Conservation (phyloP, 371 early-diverging fungal species). For the Basidiobolus meristosporus region DNA sequence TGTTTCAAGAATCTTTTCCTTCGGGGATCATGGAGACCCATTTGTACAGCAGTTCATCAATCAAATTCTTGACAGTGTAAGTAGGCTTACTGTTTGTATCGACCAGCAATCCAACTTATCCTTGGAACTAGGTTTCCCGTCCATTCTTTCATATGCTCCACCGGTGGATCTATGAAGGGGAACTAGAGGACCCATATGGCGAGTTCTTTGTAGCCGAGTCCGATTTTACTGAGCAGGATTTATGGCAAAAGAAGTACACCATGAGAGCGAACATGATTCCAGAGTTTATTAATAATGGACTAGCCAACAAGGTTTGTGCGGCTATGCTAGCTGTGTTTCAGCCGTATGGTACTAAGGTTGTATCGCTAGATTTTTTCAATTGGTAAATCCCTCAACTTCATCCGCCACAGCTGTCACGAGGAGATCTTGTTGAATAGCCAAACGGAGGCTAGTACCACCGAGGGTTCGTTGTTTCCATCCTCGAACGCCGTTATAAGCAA, state of each 20-base stretch:
- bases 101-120: background rate
- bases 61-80: conserved; percentile 49
- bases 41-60: conserved; percentile 55
- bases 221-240: conserved; percentile 33
- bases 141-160: conserved; percentile 82
- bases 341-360: too few species aligned
- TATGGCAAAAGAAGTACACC: conserved; percentile 66
- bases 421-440: background rate
- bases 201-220: conserved; percentile 71
- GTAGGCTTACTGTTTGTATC: background rate
- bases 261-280: conserved; percentile 69
- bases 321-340: too few species aligned
- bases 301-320: conserved; percentile 54
- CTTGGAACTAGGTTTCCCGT: conserved; percentile 28
- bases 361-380: conserved; percentile 52
- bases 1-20: conserved; percentile 56
- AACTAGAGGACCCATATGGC: conserved; percentile 76
- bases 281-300: conserved; percentile 42
- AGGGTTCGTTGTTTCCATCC: background rate
- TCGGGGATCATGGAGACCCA: conserved; percentile 80
- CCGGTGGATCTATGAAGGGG: conserved; percentile 90
- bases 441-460: background rate
- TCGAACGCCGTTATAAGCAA: background rate
- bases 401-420: conserved; percentile 55
- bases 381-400: conserved; percentile 86